These are phyloP conservation scores for Trichophyton mentagrophytes DNA, from an alignment of 2,329 filamentous ascomycete genomes.

Conservation along the genomic window DNA sequence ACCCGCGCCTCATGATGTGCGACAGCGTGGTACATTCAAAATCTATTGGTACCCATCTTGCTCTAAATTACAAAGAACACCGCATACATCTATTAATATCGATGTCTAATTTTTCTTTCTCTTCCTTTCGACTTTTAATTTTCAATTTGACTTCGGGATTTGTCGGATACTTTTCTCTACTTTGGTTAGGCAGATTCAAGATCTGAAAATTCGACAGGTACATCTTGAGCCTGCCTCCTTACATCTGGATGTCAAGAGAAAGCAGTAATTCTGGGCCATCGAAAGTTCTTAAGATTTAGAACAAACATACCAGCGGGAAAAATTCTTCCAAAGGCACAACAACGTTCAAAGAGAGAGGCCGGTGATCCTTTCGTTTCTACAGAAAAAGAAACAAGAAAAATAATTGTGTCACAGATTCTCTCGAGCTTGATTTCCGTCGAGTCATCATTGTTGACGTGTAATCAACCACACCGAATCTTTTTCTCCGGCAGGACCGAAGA, in stretches of 20 bases:
- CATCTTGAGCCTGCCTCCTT: background rate
- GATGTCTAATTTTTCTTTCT: background rate
- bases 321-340: background rate
- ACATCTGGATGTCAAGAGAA: background rate
- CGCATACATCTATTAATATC: background rate
- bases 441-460: background rate
- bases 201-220: background rate
- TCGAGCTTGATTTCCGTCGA: background rate
- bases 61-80: background rate
- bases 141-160: slow-evolving; percentile 2
- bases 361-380: background rate
- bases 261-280: slow-evolving; percentile 1
- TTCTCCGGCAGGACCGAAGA: background rate
- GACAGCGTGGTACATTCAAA: slow-evolving; percentile 7
- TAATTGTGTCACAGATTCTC: background rate
- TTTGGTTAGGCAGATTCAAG: slow-evolving; percentile 1
- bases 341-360: background rate
- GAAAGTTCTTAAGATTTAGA: background rate
- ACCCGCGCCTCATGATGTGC: slow-evolving; percentile 7
- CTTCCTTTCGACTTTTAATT: background rate
- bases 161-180: background rate
- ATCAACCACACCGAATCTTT: background rate
- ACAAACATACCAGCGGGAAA: background rate
- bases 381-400: background rate
- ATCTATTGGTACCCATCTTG: background rate